Conservation (phyloP, 1,284 basidiomycete species). For the Lentinus polychrous region DNA sequence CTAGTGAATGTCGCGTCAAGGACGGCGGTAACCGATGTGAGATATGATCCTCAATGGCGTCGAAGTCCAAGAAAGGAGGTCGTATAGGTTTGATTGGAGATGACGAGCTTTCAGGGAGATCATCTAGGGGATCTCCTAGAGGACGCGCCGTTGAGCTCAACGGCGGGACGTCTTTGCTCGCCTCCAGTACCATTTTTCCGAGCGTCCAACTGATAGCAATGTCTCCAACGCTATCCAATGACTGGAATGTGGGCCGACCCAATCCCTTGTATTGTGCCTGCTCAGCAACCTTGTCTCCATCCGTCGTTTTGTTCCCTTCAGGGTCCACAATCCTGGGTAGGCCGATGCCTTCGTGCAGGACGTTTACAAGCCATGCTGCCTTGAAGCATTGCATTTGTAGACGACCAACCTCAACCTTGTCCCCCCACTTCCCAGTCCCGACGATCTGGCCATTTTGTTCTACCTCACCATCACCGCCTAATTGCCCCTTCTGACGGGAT, state of each 20-base stretch:
- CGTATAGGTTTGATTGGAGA: constrained; percentile 55
- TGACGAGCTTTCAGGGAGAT: constrained; percentile 40
- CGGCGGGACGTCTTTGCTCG: constrained; percentile 74
- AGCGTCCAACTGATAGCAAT: constrained; percentile 97
- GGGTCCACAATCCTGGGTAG: constrained; percentile 88
- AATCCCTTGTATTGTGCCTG: constrained; percentile 80
- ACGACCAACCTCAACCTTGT: constrained; percentile 73
- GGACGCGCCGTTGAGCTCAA: constrained; percentile 41
- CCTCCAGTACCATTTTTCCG: constrained; percentile 97
- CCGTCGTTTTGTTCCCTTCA: constrained; percentile 63
- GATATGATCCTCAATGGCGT: constrained; percentile 53
- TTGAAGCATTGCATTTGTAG: constrained; percentile 99
- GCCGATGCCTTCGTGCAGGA: constrained; percentile 94
- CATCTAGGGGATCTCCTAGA: constrained; percentile 63
- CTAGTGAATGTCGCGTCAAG: constrained; percentile 53
- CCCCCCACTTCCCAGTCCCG: constrained; percentile 61
- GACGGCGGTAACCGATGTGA: constrained; percentile 56
- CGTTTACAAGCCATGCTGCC: constrained; percentile 95
- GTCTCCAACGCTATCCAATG: constrained; percentile 84
- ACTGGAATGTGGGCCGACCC: constrained; percentile 79
- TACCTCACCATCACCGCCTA: constrained; percentile 53
- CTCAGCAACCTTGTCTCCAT: constrained; percentile 59
- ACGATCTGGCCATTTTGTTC: constrained; percentile 52
- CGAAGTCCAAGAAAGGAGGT: constrained; percentile 52
- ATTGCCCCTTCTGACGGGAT: constrained; percentile 37